A percentile compares a stretch with the other conserved stretches of the same genome.
Evolutionary conservation across 1,284 basidiomycete species (phyloP).

Genomic region (Chiua sp.): DNA sequence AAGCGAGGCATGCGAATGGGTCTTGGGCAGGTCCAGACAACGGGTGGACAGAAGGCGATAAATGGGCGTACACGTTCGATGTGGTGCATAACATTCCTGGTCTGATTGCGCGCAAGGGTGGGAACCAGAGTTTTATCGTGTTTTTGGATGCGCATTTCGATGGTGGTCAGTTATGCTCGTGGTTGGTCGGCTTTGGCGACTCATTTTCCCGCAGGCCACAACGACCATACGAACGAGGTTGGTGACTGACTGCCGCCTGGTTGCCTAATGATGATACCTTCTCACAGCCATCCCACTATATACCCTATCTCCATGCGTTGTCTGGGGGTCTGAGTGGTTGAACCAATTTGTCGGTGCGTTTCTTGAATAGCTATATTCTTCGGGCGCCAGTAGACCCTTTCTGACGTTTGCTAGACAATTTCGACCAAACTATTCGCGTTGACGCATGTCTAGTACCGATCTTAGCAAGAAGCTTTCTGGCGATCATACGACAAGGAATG

Average conservation of each 20-base stretch:
- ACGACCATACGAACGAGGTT: constrained; percentile 85
- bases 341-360: no score
- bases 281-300: constrained; percentile 76
- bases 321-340: constrained; percentile 55
- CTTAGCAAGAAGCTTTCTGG: background rate
- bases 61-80: constrained; percentile 84
- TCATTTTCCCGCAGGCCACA: constrained; percentile 60
- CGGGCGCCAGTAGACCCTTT: background rate
- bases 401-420: no score
- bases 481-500: background rate
- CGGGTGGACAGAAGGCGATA: constrained; percentile 86
- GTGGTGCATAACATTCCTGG: constrained; percentile 74
- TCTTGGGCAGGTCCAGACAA: constrained; percentile 71
- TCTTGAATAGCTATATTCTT: background rate
- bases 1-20: constrained; percentile 73
- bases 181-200: background rate
- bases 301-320: constrained; percentile 81
- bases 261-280: constrained; percentile 10
- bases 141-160: constrained; percentile 82
- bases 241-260: background rate
- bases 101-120: constrained; percentile 69
- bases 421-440: background rate
- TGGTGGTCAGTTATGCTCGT: constrained; percentile 46
- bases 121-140: constrained; percentile 63
- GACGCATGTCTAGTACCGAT: constrained; percentile 6